Conservation (phyloP, 805 yeast species). For the Pichia cabralensis region DNA sequence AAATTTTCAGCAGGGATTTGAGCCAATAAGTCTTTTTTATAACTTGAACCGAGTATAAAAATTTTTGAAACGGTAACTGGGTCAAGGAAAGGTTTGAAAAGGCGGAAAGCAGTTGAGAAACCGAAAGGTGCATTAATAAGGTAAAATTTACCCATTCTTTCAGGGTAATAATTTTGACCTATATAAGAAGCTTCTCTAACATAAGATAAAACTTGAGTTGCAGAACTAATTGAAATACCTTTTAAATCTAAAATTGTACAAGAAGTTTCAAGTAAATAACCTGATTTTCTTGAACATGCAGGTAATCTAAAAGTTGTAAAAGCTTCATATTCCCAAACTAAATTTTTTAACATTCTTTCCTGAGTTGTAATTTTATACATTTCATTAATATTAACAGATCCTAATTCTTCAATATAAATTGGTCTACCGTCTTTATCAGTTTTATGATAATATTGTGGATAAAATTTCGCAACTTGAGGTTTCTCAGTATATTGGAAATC, state of each 20-base stretch:
- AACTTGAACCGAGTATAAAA: conserved; percentile 71
- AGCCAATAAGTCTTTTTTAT: conserved; percentile 72
- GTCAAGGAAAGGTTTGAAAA: conserved; percentile 90
- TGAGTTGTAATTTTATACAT: conserved; percentile 91
- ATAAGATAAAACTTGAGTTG: conserved; percentile 76
- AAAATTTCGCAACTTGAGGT: conserved; percentile 75
- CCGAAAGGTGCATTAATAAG: conserved; percentile 96
- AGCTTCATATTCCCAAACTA: conserved; percentile 96
- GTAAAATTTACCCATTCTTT: conserved; percentile 97
- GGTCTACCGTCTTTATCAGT: conserved; percentile 97
- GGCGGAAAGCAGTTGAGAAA: conserved; percentile 83
- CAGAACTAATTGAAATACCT: conserved; percentile 80
- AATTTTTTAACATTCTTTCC: conserved; percentile 90
- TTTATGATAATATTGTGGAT: conserved; percentile 97
- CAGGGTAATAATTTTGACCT: conserved; percentile 97
- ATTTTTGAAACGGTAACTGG: conserved; percentile 96
- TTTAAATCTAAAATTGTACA: conserved; percentile 94
- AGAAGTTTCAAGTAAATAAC: conserved; percentile 80
- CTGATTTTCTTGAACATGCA: conserved; percentile 82
- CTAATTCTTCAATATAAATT: conserved; percentile 87
- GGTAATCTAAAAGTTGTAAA: conserved; percentile 79
- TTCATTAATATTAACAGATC: conserved; percentile 78
- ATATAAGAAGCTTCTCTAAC: conserved; percentile 89
- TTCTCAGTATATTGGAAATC: conserved; percentile 94
- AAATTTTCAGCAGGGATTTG: conserved; percentile 92